These are phyloP conservation scores for Rhodotorula babjevae DNA, from an alignment of 768 basidiomycete genomes.

Conservation along the genomic window DNA sequence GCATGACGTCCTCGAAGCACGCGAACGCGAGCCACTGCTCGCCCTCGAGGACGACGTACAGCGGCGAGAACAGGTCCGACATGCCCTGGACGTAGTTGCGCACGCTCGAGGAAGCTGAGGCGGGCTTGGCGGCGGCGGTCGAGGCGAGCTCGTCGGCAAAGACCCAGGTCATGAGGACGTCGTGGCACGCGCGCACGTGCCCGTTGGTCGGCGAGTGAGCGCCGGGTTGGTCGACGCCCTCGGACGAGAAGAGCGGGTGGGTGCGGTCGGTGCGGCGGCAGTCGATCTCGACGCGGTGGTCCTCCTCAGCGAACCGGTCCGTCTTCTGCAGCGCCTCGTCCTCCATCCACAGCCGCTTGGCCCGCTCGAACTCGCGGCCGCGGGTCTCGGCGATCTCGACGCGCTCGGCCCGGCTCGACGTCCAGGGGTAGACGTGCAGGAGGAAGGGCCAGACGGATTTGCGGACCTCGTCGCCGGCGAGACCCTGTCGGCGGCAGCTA, in stretches of 20 bases:
- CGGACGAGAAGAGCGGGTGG: slow-evolving; percentile 75
- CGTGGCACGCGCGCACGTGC: slow-evolving; percentile 81
- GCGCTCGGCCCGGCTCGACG: slow-evolving; percentile 61
- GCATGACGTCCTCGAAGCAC: slow-evolving; percentile 92
- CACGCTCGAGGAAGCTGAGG: slow-evolving; percentile 42
- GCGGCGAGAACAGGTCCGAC: slow-evolving; percentile 89
- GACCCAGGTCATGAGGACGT: slow-evolving; percentile 79
- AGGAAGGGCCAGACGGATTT: slow-evolving; percentile 85
- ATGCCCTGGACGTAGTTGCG: slow-evolving; percentile 85
- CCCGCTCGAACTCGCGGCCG: slow-evolving; percentile 64
- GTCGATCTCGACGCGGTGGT: slow-evolving; percentile 68
- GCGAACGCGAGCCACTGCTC: slow-evolving; percentile 91
- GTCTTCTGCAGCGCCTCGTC: slow-evolving; percentile 75
- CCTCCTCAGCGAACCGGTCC: slow-evolving; percentile 73
- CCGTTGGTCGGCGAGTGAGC: slow-evolving; percentile 84
- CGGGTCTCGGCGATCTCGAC: slow-evolving; percentile 55
- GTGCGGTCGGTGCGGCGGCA: slow-evolving; percentile 91
- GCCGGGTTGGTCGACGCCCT: slow-evolving; percentile 52
- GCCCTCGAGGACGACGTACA: slow-evolving; percentile 84
- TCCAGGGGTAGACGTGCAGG: slow-evolving; percentile 78
- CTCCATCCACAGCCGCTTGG: slow-evolving; percentile 78
- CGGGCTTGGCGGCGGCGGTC: no score
- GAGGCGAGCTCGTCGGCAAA: slow-evolving; percentile 10
- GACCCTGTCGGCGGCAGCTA: slow-evolving; percentile 49
- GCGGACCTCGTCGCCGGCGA: slow-evolving; percentile 57